These are phyloP conservation scores for Termitomyces sp. DNA, from an alignment of 768 basidiomycete species.

Conservation along the genomic window DNA sequence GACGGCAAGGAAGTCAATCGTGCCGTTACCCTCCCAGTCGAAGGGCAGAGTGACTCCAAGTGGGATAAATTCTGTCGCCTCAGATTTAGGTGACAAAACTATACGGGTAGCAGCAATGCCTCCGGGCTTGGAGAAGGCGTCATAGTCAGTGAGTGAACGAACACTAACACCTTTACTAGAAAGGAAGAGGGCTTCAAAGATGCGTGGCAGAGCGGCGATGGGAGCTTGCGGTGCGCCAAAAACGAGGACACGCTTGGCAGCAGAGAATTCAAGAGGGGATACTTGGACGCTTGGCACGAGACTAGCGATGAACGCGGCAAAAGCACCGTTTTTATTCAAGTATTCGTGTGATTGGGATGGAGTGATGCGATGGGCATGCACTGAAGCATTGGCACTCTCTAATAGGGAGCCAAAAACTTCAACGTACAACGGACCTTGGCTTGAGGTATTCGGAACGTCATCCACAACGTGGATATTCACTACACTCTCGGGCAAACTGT, in stretches of 20 bases:
- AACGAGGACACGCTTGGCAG: conserved; percentile 58
- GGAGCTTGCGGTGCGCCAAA: conserved; percentile 57
- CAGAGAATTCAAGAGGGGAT: conserved; percentile 42
- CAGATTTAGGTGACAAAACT: conserved; percentile 49
- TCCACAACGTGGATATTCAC: conserved; percentile 68
- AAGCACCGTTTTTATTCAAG: conserved; percentile 35
- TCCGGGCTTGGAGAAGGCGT: conserved; percentile 69
- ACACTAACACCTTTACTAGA: conserved; percentile 45
- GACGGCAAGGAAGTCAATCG: conserved; percentile 68
- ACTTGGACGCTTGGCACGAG: conserved; percentile 25
- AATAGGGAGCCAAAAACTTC: conserved; percentile 65
- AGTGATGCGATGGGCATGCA: conserved; percentile 55
- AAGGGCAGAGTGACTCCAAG: conserved; percentile 56
- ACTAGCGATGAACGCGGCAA: conserved; percentile 36
- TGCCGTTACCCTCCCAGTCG: conserved; percentile 35
- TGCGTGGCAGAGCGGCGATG: conserved; percentile 48
- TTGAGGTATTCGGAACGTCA: conserved; percentile 60
- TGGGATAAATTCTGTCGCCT: conserved; percentile 37
- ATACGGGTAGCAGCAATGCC: conserved; percentile 68
- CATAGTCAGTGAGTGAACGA: conserved; percentile 64
- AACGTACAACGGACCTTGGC: conserved; percentile 63
- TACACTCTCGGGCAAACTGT: conserved; percentile 53
- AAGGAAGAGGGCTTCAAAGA: conserved; percentile 57
- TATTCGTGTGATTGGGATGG: conserved; percentile 53
- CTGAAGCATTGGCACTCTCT: conserved; percentile 27